phyloP scores from a whole-genome alignment of 805 yeast species.

The Starmerella davenportii region DNA sequence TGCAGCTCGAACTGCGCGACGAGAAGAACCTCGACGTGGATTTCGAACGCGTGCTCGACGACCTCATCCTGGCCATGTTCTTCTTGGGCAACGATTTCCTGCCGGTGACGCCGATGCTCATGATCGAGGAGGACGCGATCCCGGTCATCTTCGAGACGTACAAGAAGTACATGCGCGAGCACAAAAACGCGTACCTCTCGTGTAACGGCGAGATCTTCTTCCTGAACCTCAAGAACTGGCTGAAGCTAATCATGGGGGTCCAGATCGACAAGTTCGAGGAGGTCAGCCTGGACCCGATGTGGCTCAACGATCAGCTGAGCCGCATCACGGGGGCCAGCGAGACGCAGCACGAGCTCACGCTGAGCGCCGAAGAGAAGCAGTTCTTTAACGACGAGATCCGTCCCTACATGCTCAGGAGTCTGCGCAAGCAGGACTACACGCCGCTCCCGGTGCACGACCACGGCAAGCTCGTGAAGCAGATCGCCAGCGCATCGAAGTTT shows the following conservation, averaged over 20 bases:
- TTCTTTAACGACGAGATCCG: conserved; percentile 30
- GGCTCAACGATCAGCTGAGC: conserved; percentile 77
- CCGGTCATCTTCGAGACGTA: conserved; percentile 81
- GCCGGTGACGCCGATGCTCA: conserved; percentile 88
- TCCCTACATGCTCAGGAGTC: conserved; percentile 30
- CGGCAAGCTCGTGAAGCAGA: conserved; percentile 14
- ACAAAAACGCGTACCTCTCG: conserved; percentile 65
- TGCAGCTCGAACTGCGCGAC: conserved; percentile 43
- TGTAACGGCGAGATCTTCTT: conserved; percentile 69
- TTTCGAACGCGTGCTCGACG: conserved; percentile 82
- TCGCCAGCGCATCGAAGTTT: conserved; percentile 23
- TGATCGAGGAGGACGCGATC: conserved; percentile 87
- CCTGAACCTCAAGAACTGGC: conserved; percentile 53
- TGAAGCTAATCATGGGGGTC: conserved; percentile 55
- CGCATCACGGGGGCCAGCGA: conserved; percentile 11
- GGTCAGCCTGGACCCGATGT: conserved; percentile 61
- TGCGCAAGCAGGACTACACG: conserved; percentile 12
- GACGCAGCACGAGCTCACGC: conserved; percentile 41
- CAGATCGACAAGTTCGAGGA: conserved; percentile 77
- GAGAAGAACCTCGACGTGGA: conserved; percentile 49
- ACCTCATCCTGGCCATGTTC: conserved; percentile 76
- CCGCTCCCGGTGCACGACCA: conserved; percentile 9
- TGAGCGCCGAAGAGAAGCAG: conserved; percentile 42
- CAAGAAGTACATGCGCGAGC: conserved; percentile 46
- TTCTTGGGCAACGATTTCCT: conserved; percentile 96